A percentile compares a stretch with the other conserved stretches of the same genome.
phyloP scores from a whole-genome alignment of 2,329 filamentous ascomycete genomes.

The Periconia sp. region DNA sequence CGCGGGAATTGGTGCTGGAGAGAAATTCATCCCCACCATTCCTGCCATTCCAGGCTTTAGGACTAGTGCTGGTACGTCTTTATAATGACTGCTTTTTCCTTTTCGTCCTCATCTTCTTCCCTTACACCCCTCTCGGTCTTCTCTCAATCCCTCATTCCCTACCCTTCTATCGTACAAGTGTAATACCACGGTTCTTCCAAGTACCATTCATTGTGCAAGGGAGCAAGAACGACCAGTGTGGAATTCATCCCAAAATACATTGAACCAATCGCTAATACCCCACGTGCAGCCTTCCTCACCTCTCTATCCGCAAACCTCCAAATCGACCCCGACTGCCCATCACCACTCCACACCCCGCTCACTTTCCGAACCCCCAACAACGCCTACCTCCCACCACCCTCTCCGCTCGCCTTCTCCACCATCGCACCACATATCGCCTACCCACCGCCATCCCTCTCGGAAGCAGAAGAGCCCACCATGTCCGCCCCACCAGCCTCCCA shows the following conservation, averaged over 20 bases:
- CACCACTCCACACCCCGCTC: conserved; percentile 67
- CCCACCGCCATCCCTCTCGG: conserved; percentile 1
- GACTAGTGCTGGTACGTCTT: conserved; percentile 42
- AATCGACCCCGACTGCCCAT: conserved; percentile 60
- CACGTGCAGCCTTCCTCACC: conserved; percentile 71
- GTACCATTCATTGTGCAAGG: neutral
- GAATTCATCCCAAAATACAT: neutral
- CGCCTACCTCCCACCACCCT: conserved; percentile 58
- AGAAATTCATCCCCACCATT: conserved; percentile 42
- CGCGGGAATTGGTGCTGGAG: conserved; percentile 16
- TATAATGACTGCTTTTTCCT: neutral
- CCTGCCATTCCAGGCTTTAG: conserved; percentile 42
- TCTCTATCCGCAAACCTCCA: conserved; percentile 80
- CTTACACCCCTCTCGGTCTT: neutral
- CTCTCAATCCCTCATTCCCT: neutral
- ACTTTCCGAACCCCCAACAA: conserved; percentile 48
- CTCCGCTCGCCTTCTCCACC: conserved; percentile 49
- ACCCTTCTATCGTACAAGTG: too few relatives aligned
- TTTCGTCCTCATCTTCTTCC: neutral
- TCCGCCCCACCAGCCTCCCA: conserved; percentile 11
- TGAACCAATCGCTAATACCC: conserved; percentile 16
- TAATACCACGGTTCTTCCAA: too few relatives aligned
- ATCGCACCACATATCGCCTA: conserved; percentile 38
- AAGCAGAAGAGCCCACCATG: neutral
- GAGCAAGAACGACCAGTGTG: too few relatives aligned